Evolutionary conservation across 306 rosid genomes (phyloP).

Genomic region (Cicer bijugum): DNA sequence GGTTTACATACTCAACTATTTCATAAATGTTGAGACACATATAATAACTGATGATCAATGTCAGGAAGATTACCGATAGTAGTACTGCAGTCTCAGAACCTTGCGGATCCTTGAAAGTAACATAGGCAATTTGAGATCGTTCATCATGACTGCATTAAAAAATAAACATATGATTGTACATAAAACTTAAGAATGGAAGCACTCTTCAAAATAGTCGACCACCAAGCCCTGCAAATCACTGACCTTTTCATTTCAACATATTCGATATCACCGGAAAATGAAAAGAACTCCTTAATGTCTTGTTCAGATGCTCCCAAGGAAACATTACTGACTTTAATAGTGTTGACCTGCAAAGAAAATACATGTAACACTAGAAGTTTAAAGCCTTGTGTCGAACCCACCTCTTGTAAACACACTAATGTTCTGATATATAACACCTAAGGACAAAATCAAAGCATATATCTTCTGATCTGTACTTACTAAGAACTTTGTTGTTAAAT

Average conservation of each 20-base stretch:
- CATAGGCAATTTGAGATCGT: conserved; percentile 83
- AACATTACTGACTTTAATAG: conserved; percentile 83
- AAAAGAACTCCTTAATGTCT: conserved; percentile 90
- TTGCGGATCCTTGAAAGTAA: conserved; percentile 88
- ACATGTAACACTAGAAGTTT: conserved; percentile 12
- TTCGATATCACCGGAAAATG: conserved; percentile 92
- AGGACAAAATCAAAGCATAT: conserved; percentile 12
- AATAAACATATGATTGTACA: conserved; percentile 13
- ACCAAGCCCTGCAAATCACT: conserved; percentile 30
- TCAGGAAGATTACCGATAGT: conserved; percentile 69
- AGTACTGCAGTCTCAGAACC: conserved; percentile 96
- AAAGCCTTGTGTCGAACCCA: conserved; percentile 26
- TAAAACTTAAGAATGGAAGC: conserved; percentile 26
- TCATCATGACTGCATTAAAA: conserved; percentile 70
- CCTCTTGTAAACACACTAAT: conserved; percentile 12
- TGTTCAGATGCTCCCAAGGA: conserved; percentile 90
- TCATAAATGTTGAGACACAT: not conserved
- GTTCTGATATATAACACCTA: conserved; percentile 7
- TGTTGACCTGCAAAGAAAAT: conserved; percentile 59
- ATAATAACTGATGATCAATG: conserved; percentile 31
- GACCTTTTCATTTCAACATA: conserved; percentile 86
- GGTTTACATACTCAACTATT: not conserved
- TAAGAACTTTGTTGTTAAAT: not conserved
- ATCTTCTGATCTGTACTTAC: conserved; percentile 1
- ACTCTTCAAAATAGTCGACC: not conserved